Percentiles rank a stretch among this genome's conserved stretches.
Conservation (phyloP, 768 basidiomycete genomes). For the Tulasnella sp. region DNA sequence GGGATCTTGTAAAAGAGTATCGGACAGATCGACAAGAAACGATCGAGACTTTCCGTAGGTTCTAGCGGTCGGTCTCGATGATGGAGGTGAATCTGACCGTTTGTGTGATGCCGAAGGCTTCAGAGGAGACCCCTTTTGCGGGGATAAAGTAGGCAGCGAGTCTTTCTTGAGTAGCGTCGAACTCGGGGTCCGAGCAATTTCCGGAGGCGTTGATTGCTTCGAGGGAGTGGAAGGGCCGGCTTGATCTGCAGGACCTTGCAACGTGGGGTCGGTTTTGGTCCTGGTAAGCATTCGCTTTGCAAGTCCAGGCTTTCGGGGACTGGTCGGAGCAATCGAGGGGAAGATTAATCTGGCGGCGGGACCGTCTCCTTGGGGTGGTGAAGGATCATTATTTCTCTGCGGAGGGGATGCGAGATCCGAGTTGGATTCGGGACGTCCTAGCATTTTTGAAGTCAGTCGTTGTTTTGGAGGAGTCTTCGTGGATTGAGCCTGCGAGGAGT, state of each 20-base stretch:
- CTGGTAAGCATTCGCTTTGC: slow-evolving; percentile 64
- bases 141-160: not conserved
- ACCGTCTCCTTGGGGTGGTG: not conserved
- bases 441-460: not conserved
- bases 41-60: slow-evolving; percentile 12
- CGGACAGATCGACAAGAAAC: slow-evolving; percentile 20
- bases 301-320: slow-evolving; percentile 24
- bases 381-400: not conserved
- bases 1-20: slow-evolving; percentile 20
- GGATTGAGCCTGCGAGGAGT: not conserved
- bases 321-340: not conserved
- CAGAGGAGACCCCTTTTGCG: slow-evolving; percentile 1
- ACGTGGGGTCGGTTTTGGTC: slow-evolving; percentile 42
- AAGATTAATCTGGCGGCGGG: not conserved
- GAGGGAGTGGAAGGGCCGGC: not conserved
- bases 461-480: not conserved
- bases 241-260: not conserved
- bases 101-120: slow-evolving; percentile 10
- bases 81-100: not conserved
- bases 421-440: not conserved
- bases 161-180: not conserved
- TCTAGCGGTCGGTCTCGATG: not conserved
- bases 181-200: not conserved
- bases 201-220: not conserved
- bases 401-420: not conserved